phyloP scores from a whole-genome alignment of 1,284 basidiomycete genomes.

The Paramarasmius palmivorus region DNA sequence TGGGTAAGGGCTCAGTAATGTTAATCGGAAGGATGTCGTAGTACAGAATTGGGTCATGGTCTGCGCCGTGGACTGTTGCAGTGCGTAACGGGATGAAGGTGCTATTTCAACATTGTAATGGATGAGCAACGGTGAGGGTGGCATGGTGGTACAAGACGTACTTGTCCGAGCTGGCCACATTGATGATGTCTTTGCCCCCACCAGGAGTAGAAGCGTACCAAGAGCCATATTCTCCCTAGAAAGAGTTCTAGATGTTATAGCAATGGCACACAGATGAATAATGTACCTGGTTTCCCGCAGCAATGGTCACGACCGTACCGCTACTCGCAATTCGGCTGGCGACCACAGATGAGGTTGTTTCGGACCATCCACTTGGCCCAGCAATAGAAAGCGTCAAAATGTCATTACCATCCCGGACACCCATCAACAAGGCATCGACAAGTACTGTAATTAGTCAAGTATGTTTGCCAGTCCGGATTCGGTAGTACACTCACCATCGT shows the following conservation, averaged over 20 bases:
- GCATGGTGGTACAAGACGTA: not conserved
- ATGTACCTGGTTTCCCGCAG: not conserved
- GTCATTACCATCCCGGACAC: not conserved
- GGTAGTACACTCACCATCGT: not conserved
- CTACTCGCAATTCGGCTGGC: not conserved
- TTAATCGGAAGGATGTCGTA: not conserved
- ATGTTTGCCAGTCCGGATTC: not conserved
- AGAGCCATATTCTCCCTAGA: not conserved
- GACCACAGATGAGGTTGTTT: not conserved
- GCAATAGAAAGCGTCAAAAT: not conserved
- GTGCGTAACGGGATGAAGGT: not conserved
- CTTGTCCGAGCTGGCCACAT: not conserved
- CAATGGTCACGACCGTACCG: not conserved
- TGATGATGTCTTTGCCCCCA: not conserved
- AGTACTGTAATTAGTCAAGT: not conserved
- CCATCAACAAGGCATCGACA: not conserved
- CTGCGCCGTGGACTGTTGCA: not conserved
- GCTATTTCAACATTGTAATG: not conserved
- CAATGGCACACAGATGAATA: too few relatives aligned
- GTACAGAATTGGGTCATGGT: not conserved
- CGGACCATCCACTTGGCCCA: not conserved
- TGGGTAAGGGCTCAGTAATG: not conserved
- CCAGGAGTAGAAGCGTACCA: not conserved
- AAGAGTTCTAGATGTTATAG: too few relatives aligned
- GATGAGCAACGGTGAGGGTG: not conserved